A percentile compares a stretch with the other conserved stretches of the same genome.
Evolutionary conservation across 2,329 filamentous ascomycete species (phyloP).

Genomic region (Xylogone sp.): DNA sequence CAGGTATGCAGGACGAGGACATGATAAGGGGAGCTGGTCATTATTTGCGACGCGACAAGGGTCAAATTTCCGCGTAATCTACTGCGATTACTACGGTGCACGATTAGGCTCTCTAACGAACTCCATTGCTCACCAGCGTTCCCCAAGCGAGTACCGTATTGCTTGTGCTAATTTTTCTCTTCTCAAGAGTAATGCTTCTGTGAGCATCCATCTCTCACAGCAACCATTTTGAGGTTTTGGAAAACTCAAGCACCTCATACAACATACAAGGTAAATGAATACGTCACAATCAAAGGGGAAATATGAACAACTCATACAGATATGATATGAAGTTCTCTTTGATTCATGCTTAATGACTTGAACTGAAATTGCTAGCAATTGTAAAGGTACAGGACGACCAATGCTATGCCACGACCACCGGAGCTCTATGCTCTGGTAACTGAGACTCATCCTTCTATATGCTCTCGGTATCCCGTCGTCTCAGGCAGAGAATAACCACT

Average conservation of each 20-base stretch:
- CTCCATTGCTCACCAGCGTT: background rate
- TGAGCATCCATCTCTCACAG: too few species aligned
- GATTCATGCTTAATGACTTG: too few species aligned
- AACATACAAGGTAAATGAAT: too few species aligned
- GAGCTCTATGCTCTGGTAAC: slow-evolving; percentile 46
- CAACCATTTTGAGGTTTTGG: too few species aligned
- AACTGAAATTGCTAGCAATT: too few species aligned
- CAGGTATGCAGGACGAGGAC: too few species aligned
- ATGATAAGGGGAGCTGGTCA: background rate
- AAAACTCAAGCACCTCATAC: too few species aligned
- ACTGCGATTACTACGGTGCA: background rate
- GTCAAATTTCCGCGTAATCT: background rate
- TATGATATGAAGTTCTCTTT: too few species aligned
- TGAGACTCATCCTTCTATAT: slow-evolving; percentile 58
- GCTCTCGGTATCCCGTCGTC: slow-evolving; percentile 76
- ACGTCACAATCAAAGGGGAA: too few species aligned
- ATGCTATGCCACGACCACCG: slow-evolving; percentile 27
- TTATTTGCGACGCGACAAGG: background rate
- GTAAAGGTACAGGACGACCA: background rate
- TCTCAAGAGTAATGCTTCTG: too few species aligned
- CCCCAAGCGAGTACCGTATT: background rate
- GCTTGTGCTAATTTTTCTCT: too few species aligned
- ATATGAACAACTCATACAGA: too few species aligned
- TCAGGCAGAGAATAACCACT: slow-evolving; percentile 68
- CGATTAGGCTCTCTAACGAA: background rate